Evolutionary conservation across 345 rosid genomes (phyloP), one percentile per base, ranked within the genome.

Genomic region (Hypericum androsaemum): DNA sequence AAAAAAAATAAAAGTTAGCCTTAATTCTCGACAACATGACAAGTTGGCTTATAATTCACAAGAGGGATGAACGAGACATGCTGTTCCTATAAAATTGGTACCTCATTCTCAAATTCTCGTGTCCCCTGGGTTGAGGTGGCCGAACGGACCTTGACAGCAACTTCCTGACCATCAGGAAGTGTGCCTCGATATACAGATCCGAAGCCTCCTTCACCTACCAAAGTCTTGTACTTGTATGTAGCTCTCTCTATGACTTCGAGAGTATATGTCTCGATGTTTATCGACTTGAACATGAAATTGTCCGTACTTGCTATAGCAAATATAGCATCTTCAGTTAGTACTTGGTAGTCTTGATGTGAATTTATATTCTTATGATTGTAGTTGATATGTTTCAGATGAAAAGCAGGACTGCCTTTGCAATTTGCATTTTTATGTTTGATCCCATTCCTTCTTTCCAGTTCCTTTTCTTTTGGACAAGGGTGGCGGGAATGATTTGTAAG

Each of bases 231-330:
- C 53, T 68, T 61, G 49, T 74, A 65, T 28, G 82, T 83, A 43
- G 73, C 73, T 14, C 48, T 69, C 55, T 75, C 86, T 56, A 83
- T 50, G 61, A 54, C 60, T 9, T 74, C 63, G 50, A 80, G 64
- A 50, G 73, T 62, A 62, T 67, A 78, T 48, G 54, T 8, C 69
- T 68, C 70, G 58, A 83, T 70, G 8, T 56, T 49, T 59, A 78
- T 78, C 7, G 79, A 63, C 78, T 47, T 76, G 54, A 75, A 15
- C 39, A 54, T 28, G 36, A 61, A 16, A 41, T 74, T 75, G 14
- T 72, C 76, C 7, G 41, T 58, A 61, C 76, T 74, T 39, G 64
- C 56, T 36, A 77, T 6, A 12, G 86, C 65, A 74, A 68, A 83
- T 16, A 74, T 70, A 53, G 71, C 61, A 68, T 74, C 86, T 80